Conservation (phyloP, 164 flowering plant species). For the Annona cherimola region DNA sequence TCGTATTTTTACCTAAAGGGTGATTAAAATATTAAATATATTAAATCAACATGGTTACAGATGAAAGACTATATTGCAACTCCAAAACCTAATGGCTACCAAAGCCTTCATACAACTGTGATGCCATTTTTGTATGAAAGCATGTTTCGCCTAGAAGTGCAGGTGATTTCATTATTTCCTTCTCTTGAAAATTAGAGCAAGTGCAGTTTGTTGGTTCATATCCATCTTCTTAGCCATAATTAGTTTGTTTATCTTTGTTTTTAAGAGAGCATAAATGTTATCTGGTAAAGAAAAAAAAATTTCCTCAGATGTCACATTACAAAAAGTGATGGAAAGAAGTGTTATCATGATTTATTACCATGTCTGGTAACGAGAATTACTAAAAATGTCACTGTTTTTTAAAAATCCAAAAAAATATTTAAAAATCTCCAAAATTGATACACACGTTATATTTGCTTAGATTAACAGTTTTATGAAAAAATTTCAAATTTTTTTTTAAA, state of each 20-base stretch:
- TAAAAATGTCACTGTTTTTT: no score
- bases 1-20: neutral
- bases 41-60: slow-evolving; percentile 30
- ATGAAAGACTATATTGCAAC: slow-evolving; percentile 97
- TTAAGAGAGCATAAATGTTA: neutral
- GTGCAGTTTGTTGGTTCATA: slow-evolving; percentile 5
- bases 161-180: slow-evolving; percentile 40
- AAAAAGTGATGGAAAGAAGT: neutral
- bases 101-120: slow-evolving; percentile 92
- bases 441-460: no score
- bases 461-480: no score
- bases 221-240: no score
- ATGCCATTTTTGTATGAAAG: slow-evolving; percentile 97
- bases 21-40: neutral
- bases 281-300: neutral
- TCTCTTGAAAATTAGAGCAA: neutral
- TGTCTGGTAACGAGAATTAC: no score
- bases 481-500: no score
- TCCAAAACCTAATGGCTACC: slow-evolving; percentile 97
- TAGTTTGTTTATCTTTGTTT: neutral
- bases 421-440: no score
- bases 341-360: neutral
- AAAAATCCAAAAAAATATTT: no score
- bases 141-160: slow-evolving; percentile 93
- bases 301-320: no score